Base-by-base conservation (phyloP, 768 basidiomycete genomes). In the Boletus sensibilis region DNA sequence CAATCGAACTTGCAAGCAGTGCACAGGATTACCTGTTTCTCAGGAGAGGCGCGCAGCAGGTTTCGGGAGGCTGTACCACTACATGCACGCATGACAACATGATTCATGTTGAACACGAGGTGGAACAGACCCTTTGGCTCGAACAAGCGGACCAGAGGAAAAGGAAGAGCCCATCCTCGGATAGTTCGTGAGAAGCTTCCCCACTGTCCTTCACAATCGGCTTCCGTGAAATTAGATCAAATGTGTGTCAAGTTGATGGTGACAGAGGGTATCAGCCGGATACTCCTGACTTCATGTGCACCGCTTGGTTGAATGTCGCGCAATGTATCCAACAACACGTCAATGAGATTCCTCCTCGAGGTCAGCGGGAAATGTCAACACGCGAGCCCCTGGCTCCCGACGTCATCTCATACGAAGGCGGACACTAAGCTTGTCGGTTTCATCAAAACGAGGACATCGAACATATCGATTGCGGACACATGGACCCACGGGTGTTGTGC, bases 71-170 rank as follows among this genome's bases (percentile, higher is more conserved):
- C 56, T 56, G 58, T 60, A 47, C 51, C 54, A 49, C 35, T 31
- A 55, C 60, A 59, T 41, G 63, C 64, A 43, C 34, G 39, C 34
- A 20, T 57, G 56, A 58, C 43, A 52, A 41, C 55, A 53, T 50
- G 42, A 44, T 57, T 63, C 55, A 50, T 49, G 65, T 55, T 38
- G 42, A 60, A 63, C 67, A 68, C 64, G 67, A 70, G 67, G 67
- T 49, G 20, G 29, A 51, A 37, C 13, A 40, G 54, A 64, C 55
- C 35, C 57, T 50, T 57, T 61, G 50, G 41, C 50, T 56, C 35
- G 40, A 53, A 45, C 44, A 48, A 53, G 51, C 39, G 52, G 38
- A 23, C 46, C 20, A 21, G 55, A 35, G 46, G 44, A 64, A 50
- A 53, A 52, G 50, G 53, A 51, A 53, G 27, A 33, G 16, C 31